Evolutionary conservation across 106 monocot genomes (phyloP), one percentile per base, ranked within the genome.

Genomic region (Allium sativum): DNA sequence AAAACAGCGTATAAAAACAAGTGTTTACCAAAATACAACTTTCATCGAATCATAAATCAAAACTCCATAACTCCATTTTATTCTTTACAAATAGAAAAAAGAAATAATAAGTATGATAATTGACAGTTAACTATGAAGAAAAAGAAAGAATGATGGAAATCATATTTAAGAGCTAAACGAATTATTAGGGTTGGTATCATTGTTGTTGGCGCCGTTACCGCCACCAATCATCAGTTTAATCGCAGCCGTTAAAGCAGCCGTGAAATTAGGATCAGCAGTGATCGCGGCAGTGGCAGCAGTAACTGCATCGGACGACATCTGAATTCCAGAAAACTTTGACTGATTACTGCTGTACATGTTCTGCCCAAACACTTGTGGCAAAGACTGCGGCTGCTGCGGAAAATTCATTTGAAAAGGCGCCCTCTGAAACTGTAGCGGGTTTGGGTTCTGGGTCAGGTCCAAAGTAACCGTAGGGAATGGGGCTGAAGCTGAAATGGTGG

Each of bases 381-480:
- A 45, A 21, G 47, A 70, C 58, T 43, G 50, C 1, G 65, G 77
- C 42, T 69, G 56, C 22, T 55, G 65, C 8, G 67, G 48, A 20
- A 55, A 21, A 11, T 58, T 43, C 52, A 70, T 14, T 7, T 66
- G 73, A 16, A 70, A 52, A 7, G 45, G 53, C 40, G 73, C 4
- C 31, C 77, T 61, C 19, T 79, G 83, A 65, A 73, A 65, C 40
- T 81, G 83, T 7, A 65, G 55, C 3, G 71, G 72, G 52, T 72
- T 70, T 0, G 89, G 82, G 0, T 62, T 57, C 21, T 77, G 73
- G 21, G 90, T 90, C 59, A 95, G 81, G 48, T 95, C 90, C 21
- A 95, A 60, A 18, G 94, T 95, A 48, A 95, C 72, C n/a, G 90
- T 90, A 19, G 94, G 94, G 65, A 95, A 95, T 0, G 94, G 90